A percentile compares a stretch with the other conserved stretches of the same genome.
These are phyloP conservation scores for Hericium rajendrae DNA, from an alignment of 768 basidiomycete genomes.

Conservation along the genomic window DNA sequence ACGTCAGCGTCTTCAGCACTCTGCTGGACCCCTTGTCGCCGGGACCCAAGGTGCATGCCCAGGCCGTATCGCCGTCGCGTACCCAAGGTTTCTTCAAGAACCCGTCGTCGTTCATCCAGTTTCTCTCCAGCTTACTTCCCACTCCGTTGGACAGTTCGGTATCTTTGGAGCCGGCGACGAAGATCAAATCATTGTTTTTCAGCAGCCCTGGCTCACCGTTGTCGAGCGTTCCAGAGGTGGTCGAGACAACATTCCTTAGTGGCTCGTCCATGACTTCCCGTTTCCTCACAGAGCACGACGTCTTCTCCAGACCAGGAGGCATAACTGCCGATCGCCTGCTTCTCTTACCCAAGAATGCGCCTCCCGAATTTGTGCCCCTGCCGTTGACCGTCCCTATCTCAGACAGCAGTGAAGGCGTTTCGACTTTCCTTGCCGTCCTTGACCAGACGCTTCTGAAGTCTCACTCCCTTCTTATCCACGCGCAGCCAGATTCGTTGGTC, in stretches of 20 bases:
- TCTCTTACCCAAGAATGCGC: conserved; percentile 39
- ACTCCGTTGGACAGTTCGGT: conserved; percentile 16
- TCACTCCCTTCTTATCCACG: conserved; percentile 60
- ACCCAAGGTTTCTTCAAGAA: conserved; percentile 41
- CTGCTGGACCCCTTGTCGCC: conserved; percentile 33
- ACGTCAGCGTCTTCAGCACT: conserved; percentile 60
- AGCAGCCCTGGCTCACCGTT: conserved; percentile 46
- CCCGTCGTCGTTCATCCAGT: conserved; percentile 34
- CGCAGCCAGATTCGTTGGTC: conserved; percentile 58
- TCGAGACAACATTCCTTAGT: conserved; percentile 49
- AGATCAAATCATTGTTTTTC: conserved; percentile 51
- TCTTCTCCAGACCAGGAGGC: conserved; percentile 64
- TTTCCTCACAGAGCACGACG: conserved; percentile 62
- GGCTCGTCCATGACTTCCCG: conserved; percentile 45
- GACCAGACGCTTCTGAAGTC: conserved; percentile 73
- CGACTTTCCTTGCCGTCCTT: conserved; percentile 67
- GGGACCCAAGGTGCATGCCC: conserved; percentile 37
- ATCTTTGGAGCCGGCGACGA: conserved; percentile 17
- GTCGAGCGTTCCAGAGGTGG: conserved; percentile 36
- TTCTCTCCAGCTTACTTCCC: conserved; percentile 22
- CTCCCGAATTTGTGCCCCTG: conserved; percentile 38
- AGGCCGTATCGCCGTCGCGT: conserved; percentile 49
- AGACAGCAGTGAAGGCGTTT: conserved; percentile 31
- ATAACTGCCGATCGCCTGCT: conserved; percentile 60
- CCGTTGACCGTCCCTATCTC: conserved; percentile 50